Evolutionary conservation across 148 eudicot genomes (phyloP).

Genomic region (Cornus florida): DNA sequence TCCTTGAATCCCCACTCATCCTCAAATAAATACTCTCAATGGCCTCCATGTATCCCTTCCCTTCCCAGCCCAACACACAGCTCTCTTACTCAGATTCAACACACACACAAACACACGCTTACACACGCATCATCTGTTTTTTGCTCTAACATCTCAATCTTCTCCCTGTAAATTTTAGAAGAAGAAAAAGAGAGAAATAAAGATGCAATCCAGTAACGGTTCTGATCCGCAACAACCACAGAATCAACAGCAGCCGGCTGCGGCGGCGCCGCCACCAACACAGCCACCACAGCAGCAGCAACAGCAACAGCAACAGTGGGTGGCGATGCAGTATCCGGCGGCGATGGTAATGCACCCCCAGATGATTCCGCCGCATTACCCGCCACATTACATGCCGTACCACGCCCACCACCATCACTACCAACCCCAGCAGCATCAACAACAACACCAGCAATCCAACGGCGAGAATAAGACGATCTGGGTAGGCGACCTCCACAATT

Average conservation of each 20-base stretch:
- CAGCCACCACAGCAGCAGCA: neutral
- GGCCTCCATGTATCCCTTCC: neutral
- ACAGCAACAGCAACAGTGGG: slow-evolving; percentile 42
- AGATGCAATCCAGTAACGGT: slow-evolving; percentile 36
- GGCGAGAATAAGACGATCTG: slow-evolving; percentile 89
- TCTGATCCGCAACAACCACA: slow-evolving; percentile 17
- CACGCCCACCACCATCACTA: slow-evolving; percentile 46
- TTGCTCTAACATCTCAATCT: neutral
- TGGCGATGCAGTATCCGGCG: slow-evolving; percentile 75
- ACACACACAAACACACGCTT: neutral
- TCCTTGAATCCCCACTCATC: neutral
- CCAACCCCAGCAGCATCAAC: slow-evolving; percentile 24
- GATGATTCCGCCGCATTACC: slow-evolving; percentile 76
- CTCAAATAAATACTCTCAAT: neutral
- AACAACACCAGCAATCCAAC: slow-evolving; percentile 32
- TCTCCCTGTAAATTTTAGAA: neutral
- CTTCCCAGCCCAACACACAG: neutral
- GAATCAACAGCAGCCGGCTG: slow-evolving; percentile 14
- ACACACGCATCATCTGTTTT: neutral
- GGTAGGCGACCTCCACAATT: slow-evolving; percentile 88
- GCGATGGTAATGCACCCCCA: slow-evolving; percentile 96
- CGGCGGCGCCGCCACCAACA: slow-evolving; percentile 7
- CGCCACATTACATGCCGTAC: slow-evolving; percentile 72
- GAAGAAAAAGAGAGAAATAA: neutral
- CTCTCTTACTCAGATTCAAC: slow-evolving; percentile 4